These are phyloP conservation scores for Neopestalotiopsis sp. DNA, from an alignment of 2,329 filamentous ascomycete genomes.

Conservation along the genomic window DNA sequence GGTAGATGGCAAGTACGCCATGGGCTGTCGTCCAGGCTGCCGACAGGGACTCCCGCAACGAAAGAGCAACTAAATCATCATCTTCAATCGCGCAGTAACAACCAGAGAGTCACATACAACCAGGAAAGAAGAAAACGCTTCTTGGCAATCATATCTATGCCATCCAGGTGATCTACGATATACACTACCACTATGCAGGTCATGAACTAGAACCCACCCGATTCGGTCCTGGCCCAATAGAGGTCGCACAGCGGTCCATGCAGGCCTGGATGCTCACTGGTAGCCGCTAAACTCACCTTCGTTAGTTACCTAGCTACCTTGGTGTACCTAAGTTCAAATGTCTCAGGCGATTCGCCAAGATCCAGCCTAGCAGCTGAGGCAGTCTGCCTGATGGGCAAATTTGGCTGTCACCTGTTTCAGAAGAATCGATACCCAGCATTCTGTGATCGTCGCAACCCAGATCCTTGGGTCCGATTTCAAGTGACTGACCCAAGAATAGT, in stretches of 20 bases:
- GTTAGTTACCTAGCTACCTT: neutral
- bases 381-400: slow-evolving; percentile 6
- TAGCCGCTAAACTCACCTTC: neutral
- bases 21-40: neutral
- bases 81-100: neutral
- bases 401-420: slow-evolving; percentile 9
- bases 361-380: neutral
- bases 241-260: slow-evolving; percentile 9
- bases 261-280: neutral
- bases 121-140: neutral
- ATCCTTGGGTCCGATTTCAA: slow-evolving; percentile 5
- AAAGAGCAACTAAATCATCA: neutral
- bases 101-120: neutral
- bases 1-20: neutral
- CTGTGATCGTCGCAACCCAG: neutral
- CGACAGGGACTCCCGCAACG: neutral
- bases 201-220: neutral
- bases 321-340: neutral
- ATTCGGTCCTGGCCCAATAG: slow-evolving; percentile 10
- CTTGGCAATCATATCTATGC: neutral
- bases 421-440: neutral
- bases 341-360: slow-evolving; percentile 6
- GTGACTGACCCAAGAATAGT: neutral
- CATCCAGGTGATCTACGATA: slow-evolving; percentile 4
- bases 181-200: neutral